Conservation (phyloP, 495 filamentous ascomycete species). For the Schizothecium vesticola region DNA sequence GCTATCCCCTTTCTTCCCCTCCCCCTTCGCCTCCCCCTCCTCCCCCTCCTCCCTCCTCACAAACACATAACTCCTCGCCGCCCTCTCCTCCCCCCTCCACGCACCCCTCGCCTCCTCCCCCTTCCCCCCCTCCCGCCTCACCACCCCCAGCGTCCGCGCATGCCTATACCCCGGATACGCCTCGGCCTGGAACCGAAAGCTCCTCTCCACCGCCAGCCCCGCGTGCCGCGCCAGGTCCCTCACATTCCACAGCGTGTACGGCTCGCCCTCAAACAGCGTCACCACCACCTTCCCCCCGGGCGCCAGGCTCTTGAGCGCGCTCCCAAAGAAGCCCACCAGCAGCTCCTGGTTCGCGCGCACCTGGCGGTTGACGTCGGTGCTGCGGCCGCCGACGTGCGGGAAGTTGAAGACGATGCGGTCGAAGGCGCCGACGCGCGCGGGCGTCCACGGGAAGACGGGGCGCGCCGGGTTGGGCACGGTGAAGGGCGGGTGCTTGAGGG, state of each 20-base stretch:
- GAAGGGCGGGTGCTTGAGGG: slow-evolving; percentile 57
- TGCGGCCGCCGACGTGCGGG: slow-evolving; percentile 87
- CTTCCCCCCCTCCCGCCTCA: slow-evolving; percentile 46
- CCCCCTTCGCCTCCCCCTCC: slow-evolving; percentile 26
- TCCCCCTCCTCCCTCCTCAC: slow-evolving; percentile 51
- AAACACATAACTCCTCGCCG: slow-evolving; percentile 75
- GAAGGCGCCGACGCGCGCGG: slow-evolving; percentile 42
- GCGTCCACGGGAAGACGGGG: background rate
- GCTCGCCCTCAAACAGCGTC: slow-evolving; percentile 85
- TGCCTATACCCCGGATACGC: slow-evolving; percentile 85
- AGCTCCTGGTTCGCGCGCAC: slow-evolving; percentile 89
- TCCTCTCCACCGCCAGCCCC: slow-evolving; percentile 68
- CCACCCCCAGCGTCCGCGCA: slow-evolving; percentile 77
- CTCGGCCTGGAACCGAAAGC: slow-evolving; percentile 67
- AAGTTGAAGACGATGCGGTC: slow-evolving; percentile 91
- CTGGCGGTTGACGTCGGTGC: slow-evolving; percentile 89
- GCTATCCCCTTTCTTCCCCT: slow-evolving; percentile 11
- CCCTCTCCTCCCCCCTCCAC: slow-evolving; percentile 77
- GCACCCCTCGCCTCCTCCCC: slow-evolving; percentile 40
- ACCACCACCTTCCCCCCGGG: slow-evolving; percentile 68
- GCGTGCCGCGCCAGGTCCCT: slow-evolving; percentile 75
- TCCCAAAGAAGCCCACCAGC: slow-evolving; percentile 74
- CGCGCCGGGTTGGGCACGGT: slow-evolving; percentile 1
- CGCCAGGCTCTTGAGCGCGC: slow-evolving; percentile 38
- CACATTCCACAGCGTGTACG: slow-evolving; percentile 94